Conservation (phyloP, 257 asterid species). For the Agastache rugosa region DNA sequence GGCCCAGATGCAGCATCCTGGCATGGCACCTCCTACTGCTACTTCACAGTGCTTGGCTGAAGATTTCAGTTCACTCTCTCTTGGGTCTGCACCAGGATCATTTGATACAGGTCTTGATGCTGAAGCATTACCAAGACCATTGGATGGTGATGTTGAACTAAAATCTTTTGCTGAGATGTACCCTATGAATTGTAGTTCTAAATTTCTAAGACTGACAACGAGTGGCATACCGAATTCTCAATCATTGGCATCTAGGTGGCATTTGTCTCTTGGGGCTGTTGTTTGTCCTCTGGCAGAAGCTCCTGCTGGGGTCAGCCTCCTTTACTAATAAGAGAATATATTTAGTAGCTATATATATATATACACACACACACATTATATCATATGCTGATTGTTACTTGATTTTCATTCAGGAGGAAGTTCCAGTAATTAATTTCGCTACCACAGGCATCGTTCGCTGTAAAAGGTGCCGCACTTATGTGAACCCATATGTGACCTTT, state of each 20-base stretch:
- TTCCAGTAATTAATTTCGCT: slow-evolving; percentile 64
- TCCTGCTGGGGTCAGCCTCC: slow-evolving; percentile 67
- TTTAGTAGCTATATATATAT: slow-evolving; percentile 14
- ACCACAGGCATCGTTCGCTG: slow-evolving; percentile 69
- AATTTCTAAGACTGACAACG: slow-evolving; percentile 61
- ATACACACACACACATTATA: slow-evolving; percentile 6
- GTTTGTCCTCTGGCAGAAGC: slow-evolving; percentile 76
- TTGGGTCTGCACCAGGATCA: slow-evolving; percentile 74
- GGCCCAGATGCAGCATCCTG: slow-evolving; percentile 53
- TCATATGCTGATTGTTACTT: slow-evolving; percentile 37
- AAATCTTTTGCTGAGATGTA: slow-evolving; percentile 54
- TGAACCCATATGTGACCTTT: slow-evolving; percentile 69
- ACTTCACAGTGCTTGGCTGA: slow-evolving; percentile 60
- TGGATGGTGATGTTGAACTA: slow-evolving; percentile 65
- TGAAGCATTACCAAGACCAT: slow-evolving; percentile 72
- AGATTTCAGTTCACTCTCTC: slow-evolving; percentile 66
- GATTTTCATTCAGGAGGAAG: slow-evolving; percentile 66
- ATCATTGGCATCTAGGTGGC: slow-evolving; percentile 72
- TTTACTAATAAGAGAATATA: slow-evolving; percentile 23
- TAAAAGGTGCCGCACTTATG: slow-evolving; percentile 74
- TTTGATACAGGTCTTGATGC: slow-evolving; percentile 67
- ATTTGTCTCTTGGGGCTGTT: slow-evolving; percentile 74
- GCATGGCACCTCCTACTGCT: slow-evolving; percentile 56
- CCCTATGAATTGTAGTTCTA: slow-evolving; percentile 68
- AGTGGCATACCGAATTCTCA: slow-evolving; percentile 65